Base-by-base conservation (phyloP, 1,284 basidiomycete species). In the Rhodofomes roseus region DNA sequence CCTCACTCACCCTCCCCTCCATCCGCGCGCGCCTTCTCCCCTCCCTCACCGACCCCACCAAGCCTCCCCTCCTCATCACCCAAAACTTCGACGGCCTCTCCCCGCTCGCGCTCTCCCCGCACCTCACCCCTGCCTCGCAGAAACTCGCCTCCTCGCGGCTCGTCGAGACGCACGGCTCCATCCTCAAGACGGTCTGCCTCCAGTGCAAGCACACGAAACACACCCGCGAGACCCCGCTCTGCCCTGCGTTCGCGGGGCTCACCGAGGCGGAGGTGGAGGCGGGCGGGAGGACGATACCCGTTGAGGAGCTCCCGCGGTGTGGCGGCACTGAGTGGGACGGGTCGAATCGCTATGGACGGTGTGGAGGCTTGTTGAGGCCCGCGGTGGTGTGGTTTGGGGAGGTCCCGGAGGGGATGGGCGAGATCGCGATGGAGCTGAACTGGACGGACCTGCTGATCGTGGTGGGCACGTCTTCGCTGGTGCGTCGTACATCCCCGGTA, bases 361-460 rank as follows among this genome's bases (percentile, higher is more conserved):
- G 83, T 62, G 74, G 74, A 7, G 74, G 70, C 0, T 72, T 87
- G 20, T 73, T 79, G 1, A 74, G 84, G 41, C 84, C 85, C 8
- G 82, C 78, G 3, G 83, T 87, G 7, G 82, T 86, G 1, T 87
- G 84, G 84, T 87, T 87, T 65, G 83, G 80, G 4, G 85, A 86
- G 68, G 62, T 52, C 23, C 80, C 80, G 9, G 61, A 73, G 8
- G 67, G 78, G 34, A 53, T 82, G 61, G 71, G 75, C 44, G 57
- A 68, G 23, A 84, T 85, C 50, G 71, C 79, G 27, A 59, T 70
- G 6, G 53, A 81, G n/a, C 75, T 85, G 12, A 66, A 73, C 4
- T 62, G 73, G 36, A 82, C 81, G 3, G 82, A 86, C 70, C 66
- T 87, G 22, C 79, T 80, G 57, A 68, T 86, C 7, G 82, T 86